phyloP scores from a whole-genome alignment of 108 stramenopile species.

The Skeletonema grethae region DNA sequence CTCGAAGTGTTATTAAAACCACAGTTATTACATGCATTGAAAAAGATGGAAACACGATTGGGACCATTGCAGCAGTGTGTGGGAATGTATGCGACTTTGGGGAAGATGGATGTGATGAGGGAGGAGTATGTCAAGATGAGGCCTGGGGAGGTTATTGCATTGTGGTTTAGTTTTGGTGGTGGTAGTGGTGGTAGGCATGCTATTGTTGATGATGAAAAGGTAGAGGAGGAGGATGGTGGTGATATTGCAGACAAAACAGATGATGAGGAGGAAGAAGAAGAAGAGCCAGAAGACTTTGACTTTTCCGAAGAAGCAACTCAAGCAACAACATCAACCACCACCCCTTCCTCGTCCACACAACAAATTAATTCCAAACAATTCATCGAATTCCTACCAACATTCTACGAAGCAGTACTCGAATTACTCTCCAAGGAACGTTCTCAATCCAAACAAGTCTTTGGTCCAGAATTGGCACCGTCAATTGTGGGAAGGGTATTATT shows the following conservation, averaged over 20 bases:
- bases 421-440: conserved; percentile 72
- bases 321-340: background rate
- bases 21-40: conserved; percentile 73
- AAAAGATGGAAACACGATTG: conserved; percentile 69
- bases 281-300: conserved; percentile 37
- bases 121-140: conserved; percentile 83
- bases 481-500: conserved; percentile 63
- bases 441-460: conserved; percentile 73
- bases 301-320: conserved; percentile 24
- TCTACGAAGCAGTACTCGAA: conserved; percentile 70
- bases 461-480: conserved; percentile 61
- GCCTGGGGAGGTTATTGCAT: conserved; percentile 60
- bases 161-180: conserved; percentile 70
- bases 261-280: conserved; percentile 30
- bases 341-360: background rate
- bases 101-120: conserved; percentile 70
- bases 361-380: conserved; percentile 42
- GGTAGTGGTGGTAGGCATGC: conserved; percentile 20
- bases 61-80: conserved; percentile 83
- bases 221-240: background rate
- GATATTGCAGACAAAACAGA: conserved; percentile 7
- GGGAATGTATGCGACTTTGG: conserved; percentile 63
- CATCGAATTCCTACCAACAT: conserved; percentile 70
- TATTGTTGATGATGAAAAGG: background rate
- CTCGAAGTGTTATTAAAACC: conserved; percentile 73